phyloP scores from a whole-genome alignment of 768 basidiomycete genomes.

The Rhodotorula toruloides region DNA sequence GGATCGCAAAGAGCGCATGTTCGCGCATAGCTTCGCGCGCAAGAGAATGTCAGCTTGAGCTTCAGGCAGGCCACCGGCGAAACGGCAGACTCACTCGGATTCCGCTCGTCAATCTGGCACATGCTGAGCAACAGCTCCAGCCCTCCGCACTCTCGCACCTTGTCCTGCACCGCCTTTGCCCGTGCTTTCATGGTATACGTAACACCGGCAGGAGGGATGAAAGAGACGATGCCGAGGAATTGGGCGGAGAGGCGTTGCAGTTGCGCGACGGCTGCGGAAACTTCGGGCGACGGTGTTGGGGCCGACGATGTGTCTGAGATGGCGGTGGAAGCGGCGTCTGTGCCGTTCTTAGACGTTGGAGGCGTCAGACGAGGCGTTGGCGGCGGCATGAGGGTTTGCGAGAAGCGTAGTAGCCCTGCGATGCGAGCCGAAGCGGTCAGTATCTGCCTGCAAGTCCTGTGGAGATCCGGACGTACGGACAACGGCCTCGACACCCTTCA shows the following conservation, averaged over 20 bases:
- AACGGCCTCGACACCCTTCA: not conserved
- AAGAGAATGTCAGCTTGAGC: too few relatives aligned
- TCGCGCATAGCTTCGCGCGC: slow-evolving; percentile 70
- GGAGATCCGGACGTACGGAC: slow-evolving; percentile 1
- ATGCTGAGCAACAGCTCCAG: slow-evolving; percentile 19
- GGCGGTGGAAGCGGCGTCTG: not conserved
- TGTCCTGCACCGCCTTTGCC: slow-evolving; percentile 7
- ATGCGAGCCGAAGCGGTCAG: too few relatives aligned
- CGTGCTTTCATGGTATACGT: not conserved
- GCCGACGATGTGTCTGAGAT: not conserved
- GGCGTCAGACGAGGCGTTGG: slow-evolving; percentile 1
- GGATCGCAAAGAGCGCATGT: slow-evolving; percentile 79
- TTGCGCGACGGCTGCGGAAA: slow-evolving; percentile 7
- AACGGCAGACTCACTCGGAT: slow-evolving; percentile 18
- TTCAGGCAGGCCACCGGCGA: too few relatives aligned
- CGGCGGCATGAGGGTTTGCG: slow-evolving; percentile 7
- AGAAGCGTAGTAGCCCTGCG: slow-evolving; percentile 12
- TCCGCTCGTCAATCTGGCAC: slow-evolving; percentile 37
- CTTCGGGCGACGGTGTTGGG: not conserved
- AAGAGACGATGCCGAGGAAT: slow-evolving; percentile 20
- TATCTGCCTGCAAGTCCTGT: too few relatives aligned
- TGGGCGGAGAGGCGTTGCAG: slow-evolving; percentile 30
- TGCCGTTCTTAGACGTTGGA: not conserved
- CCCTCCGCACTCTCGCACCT: slow-evolving; percentile 6
- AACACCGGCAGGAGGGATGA: not conserved